Evolutionary conservation across 2,329 filamentous ascomycete species (phyloP), one percentile per base, ranked within the genome.

Genomic region (Trichoderma arundinaceum): DNA sequence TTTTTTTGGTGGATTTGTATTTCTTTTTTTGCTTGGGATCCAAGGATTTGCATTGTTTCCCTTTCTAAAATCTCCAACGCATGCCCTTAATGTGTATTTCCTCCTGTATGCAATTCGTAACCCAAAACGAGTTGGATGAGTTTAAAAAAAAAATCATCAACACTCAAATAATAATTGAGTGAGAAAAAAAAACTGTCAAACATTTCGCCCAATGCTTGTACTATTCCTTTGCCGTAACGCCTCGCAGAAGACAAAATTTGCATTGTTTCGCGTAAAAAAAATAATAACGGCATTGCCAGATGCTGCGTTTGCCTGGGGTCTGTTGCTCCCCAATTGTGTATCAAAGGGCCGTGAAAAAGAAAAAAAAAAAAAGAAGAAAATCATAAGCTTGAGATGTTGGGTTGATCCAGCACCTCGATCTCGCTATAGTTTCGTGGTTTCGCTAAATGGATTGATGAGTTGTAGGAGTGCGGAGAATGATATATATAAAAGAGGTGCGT

Each of bases 41-140:
- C 48, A 46, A 59, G 53, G 53, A 65, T 41, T 35, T 28, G 22
- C 19, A 19, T 44, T 33, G 5, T 22, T 28, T 48, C 41, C 46
- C 17, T 51, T 49, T 65, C 19, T 41, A 38, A 41, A 33, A 46
- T 39, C 53, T 33, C 62, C 62, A 51, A 65, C 44, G 48, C 48
- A 19, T 52, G 48, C 41, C 39, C 39, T 32, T 44, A 48, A 46
- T 63, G 49, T 43, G 41, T 65, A 57, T 58, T 60, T 65, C 54
- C 54, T 60, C 64, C 56, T 65, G 44, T 65, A 65, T 59, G 56
- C 64, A 65, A 65, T 51, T 61, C 58, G 48, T 61, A 44, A 61
- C 32, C 46, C 58, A 28, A 63, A 56, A 19, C 10, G 49, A 35
- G 19, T 28, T 2, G 32, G 13, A 44, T 17, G 13, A 43, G 28